Evolutionary conservation across 2,329 filamentous ascomycete genomes (phyloP).

Genomic region (Colletotrichum higginsianum): DNA sequence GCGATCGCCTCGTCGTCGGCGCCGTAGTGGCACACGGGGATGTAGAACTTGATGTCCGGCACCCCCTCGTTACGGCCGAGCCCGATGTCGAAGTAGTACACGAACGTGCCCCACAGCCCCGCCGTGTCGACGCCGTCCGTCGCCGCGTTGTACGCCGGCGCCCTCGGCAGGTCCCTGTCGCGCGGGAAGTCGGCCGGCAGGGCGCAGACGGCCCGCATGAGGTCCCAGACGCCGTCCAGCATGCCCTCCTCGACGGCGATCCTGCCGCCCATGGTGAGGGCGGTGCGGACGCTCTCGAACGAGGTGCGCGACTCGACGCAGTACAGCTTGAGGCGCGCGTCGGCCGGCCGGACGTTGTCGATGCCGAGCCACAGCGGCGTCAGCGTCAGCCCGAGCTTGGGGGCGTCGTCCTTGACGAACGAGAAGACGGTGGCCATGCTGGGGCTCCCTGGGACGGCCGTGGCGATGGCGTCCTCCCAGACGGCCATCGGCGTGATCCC

Average conservation of each 20-base stretch:
- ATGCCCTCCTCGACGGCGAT: neutral
- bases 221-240: constrained; percentile 8
- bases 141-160: constrained; percentile 12
- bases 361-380: constrained; percentile 23
- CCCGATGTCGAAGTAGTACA: constrained; percentile 25
- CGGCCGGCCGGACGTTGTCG: neutral
- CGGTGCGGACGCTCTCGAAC: constrained; percentile 10
- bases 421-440: constrained; percentile 2
- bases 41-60: constrained; percentile 27
- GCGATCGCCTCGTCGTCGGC: constrained; percentile 22
- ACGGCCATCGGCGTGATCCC: constrained; percentile 23
- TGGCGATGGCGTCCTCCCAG: constrained; percentile 27
- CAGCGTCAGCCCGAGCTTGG: constrained; percentile 8
- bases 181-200: constrained; percentile 12
- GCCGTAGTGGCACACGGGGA: constrained; percentile 30
- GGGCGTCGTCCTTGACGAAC: constrained; percentile 12
- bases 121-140: constrained; percentile 17
- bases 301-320: constrained; percentile 23
- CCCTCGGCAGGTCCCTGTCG: neutral
- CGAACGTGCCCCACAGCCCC: constrained; percentile 27
- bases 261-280: constrained; percentile 14
- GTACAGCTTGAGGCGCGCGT: constrained; percentile 30
- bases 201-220: constrained; percentile 28
- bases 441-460: constrained; percentile 1
- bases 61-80: neutral